phyloP scores from a whole-genome alignment of 164 flowering plant genomes.

The Stephania yunnanensis region DNA sequence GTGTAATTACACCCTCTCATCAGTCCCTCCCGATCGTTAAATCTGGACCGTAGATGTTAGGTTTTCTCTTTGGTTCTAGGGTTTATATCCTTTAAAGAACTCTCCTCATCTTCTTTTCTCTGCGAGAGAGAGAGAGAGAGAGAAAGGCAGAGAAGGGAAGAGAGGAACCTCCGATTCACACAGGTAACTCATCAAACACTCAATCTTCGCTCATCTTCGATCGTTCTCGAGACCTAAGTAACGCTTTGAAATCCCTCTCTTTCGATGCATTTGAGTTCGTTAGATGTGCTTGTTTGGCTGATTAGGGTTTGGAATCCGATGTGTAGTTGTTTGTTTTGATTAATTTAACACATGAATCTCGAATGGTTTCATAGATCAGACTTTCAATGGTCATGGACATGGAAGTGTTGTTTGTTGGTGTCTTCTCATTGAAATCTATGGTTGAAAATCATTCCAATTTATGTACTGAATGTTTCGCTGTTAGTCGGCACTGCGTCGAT shows the following conservation, averaged over 20 bases:
- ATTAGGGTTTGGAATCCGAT: background rate
- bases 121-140: background rate
- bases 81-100: background rate
- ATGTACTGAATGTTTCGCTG: too few species aligned
- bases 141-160: background rate
- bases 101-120: background rate
- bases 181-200: background rate
- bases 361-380: too few species aligned
- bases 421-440: too few species aligned
- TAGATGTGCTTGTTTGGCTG: background rate
- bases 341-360: too few species aligned
- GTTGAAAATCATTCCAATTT: too few species aligned
- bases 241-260: too few species aligned
- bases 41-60: constrained; percentile 7
- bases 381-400: too few species aligned
- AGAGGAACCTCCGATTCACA: background rate
- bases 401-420: too few species aligned
- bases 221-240: background rate
- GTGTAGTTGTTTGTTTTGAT: too few species aligned
- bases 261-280: background rate
- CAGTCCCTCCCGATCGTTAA: background rate
- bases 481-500: too few species aligned
- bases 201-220: background rate
- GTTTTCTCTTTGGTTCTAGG: background rate
- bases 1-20: background rate